Evolutionary conservation across 805 yeast genomes (phyloP).

Genomic region (Hanseniaspora valbyensis): DNA sequence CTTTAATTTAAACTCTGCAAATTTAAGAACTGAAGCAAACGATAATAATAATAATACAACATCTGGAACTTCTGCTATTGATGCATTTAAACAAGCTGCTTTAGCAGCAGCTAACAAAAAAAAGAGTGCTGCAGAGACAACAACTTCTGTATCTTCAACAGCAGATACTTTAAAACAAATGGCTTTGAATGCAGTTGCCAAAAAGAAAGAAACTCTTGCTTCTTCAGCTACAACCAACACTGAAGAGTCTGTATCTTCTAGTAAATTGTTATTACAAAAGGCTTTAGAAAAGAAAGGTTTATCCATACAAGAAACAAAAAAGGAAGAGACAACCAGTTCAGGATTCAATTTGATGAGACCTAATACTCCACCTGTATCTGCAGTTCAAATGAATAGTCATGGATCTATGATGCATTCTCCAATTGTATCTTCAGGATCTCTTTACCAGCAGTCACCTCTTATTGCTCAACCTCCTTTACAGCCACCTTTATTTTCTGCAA

Average conservation of each 20-base stretch:
- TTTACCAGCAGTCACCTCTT: background rate
- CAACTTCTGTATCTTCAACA: background rate
- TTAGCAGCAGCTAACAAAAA: constrained; percentile 44
- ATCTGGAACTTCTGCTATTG: constrained; percentile 4
- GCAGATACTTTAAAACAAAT: background rate
- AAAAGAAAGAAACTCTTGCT: background rate
- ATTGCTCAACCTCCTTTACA: background rate
- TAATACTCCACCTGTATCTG: background rate
- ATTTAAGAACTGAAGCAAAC: constrained; percentile 15
- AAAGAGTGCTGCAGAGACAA: background rate
- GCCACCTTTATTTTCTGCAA: background rate
- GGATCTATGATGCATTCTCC: background rate
- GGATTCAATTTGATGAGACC: background rate
- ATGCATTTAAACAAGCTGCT: constrained; percentile 35
- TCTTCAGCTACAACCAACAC: background rate
- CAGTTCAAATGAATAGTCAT: background rate
- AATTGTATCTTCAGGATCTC: background rate
- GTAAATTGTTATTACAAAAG: constrained; percentile 7
- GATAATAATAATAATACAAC: background rate
- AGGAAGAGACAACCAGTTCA: background rate
- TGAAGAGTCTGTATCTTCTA: background rate
- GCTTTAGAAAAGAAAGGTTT: constrained; percentile 9
- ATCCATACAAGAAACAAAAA: background rate
- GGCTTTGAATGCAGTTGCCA: background rate
- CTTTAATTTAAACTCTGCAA: background rate